Evolutionary conservation across 2,329 filamentous ascomycete genomes (phyloP).

Genomic region (Exserohilum rostratum): DNA sequence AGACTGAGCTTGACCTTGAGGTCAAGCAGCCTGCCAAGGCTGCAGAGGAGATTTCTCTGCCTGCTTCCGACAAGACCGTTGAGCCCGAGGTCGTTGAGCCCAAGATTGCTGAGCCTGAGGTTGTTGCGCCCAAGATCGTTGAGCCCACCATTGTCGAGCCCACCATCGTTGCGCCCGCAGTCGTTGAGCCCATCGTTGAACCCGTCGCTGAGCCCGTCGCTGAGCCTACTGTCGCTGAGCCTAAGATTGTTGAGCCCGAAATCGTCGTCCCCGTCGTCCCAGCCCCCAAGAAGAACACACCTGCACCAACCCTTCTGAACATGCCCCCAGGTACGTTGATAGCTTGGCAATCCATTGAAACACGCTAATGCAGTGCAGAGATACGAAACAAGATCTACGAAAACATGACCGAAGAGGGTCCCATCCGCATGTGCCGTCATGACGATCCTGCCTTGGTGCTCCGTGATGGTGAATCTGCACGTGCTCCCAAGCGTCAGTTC

Average conservation of each 20-base stretch:
- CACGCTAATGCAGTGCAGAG: slow-evolving; percentile 11
- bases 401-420: slow-evolving; percentile 14
- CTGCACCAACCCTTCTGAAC: slow-evolving; percentile 6
- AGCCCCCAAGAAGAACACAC: slow-evolving; percentile 6
- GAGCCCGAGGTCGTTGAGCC: no score
- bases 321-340: slow-evolving; percentile 13
- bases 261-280: not conserved
- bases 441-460: slow-evolving; percentile 15
- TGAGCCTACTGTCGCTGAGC: no score
- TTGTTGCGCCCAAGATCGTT: not conserved
- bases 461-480: slow-evolving; percentile 2
- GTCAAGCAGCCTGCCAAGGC: not conserved
- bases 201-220: not conserved
- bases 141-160: no score
- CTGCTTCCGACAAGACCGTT: no score
- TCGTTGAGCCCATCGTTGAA: not conserved
- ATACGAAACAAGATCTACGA: slow-evolving; percentile 19
- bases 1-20: not conserved
- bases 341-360: not conserved
- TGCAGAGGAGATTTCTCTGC: no score
- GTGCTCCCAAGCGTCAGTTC: slow-evolving; percentile 6
- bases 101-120: no score
- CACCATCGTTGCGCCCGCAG: no score
- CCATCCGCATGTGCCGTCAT: slow-evolving; percentile 18
- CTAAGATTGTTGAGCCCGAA: not conserved